Percentiles rank a stretch among this genome's conserved stretches.
Evolutionary conservation across 2,329 filamentous ascomycete species (phyloP).

Genomic region (Aulographum hederae): DNA sequence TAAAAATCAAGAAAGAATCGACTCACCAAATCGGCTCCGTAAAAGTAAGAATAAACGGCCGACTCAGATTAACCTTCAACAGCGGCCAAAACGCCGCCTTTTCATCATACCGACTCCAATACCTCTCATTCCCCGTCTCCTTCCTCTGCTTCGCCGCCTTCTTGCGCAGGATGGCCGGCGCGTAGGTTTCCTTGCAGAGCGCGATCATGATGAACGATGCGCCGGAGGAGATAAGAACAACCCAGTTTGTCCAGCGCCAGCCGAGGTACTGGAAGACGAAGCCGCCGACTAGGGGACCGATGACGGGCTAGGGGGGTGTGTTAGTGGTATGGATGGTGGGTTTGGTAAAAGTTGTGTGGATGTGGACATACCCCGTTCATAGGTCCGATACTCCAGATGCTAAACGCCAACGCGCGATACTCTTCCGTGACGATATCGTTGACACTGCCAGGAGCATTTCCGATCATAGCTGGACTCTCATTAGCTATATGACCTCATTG

Average conservation of each 20-base stretch:
- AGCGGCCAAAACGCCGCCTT: slow-evolving; percentile 44
- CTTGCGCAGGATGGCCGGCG: slow-evolving; percentile 47
- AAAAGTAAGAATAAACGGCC: slow-evolving; percentile 59
- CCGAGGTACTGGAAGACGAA: slow-evolving; percentile 63
- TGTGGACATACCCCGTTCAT: slow-evolving; percentile 49
- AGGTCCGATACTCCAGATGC: slow-evolving; percentile 66
- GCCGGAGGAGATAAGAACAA: slow-evolving; percentile 54
- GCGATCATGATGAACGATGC: slow-evolving; percentile 39
- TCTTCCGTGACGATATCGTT: slow-evolving; percentile 71
- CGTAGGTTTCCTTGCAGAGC: slow-evolving; percentile 57
- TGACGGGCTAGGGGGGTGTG: slow-evolving; percentile 11
- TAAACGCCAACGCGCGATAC: slow-evolving; percentile 65
- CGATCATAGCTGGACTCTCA: slow-evolving; percentile 64
- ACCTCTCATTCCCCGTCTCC: slow-evolving; percentile 51
- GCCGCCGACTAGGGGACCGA: slow-evolving; percentile 60
- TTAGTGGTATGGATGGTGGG: slow-evolving; percentile 2
- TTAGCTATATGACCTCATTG: no score
- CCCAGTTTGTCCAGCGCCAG: slow-evolving; percentile 74
- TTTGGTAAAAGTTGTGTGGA: not conserved
- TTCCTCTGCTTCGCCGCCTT: slow-evolving; percentile 47
- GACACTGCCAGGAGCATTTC: slow-evolving; percentile 66
- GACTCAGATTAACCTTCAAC: slow-evolving; percentile 55
- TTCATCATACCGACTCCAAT: slow-evolving; percentile 68
- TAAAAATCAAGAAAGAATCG: not conserved
- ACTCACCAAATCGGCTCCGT: slow-evolving; percentile 70